Percentiles rank a stretch among this genome's conserved stretches.
Evolutionary conservation across 805 yeast genomes (phyloP).

Genomic region (Wickerhamiella nectarea): DNA sequence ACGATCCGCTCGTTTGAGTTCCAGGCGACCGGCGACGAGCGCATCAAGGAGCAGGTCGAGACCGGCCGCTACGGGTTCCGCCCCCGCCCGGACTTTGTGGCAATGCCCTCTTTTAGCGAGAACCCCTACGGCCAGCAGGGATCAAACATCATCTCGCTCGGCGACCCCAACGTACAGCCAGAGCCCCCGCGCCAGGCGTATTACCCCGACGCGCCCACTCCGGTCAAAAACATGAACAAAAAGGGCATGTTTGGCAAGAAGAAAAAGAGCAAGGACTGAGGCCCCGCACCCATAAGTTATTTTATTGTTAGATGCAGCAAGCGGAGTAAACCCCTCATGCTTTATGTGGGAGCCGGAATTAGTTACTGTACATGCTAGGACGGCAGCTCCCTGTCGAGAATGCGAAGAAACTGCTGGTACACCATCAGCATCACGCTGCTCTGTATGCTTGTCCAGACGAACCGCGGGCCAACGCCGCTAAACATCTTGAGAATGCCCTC

Average conservation of each 20-base stretch:
- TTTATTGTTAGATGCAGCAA: too few relatives aligned
- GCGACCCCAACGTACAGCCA: constrained; percentile 28
- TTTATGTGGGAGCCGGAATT: too few relatives aligned
- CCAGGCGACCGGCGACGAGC: constrained; percentile 78
- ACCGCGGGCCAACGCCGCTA: constrained; percentile 92
- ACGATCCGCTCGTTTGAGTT: constrained; percentile 90
- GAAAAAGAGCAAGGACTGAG: constrained; percentile 27
- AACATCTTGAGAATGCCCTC: constrained; percentile 77
- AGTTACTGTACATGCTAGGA: too few relatives aligned
- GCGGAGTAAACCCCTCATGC: too few relatives aligned
- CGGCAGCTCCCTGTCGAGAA: too few relatives aligned
- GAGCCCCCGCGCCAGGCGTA: constrained; percentile 24
- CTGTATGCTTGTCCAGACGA: constrained; percentile 92
- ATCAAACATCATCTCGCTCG: constrained; percentile 30
- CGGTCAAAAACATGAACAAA: constrained; percentile 41
- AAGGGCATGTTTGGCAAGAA: constrained; percentile 72
- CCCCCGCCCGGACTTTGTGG: constrained; percentile 44
- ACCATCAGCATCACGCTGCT: constrained; percentile 84
- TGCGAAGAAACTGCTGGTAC: constrained; percentile 63
- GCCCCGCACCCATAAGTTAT: background rate
- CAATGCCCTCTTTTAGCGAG: constrained; percentile 45
- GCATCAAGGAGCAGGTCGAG: constrained; percentile 70
- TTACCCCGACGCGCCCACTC: constrained; percentile 33
- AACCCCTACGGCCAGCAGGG: constrained; percentile 25
- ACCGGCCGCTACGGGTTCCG: constrained; percentile 71